Evolutionary conservation across 2,329 filamentous ascomycete genomes (phyloP).

Genomic region (Fusarium clavum): DNA sequence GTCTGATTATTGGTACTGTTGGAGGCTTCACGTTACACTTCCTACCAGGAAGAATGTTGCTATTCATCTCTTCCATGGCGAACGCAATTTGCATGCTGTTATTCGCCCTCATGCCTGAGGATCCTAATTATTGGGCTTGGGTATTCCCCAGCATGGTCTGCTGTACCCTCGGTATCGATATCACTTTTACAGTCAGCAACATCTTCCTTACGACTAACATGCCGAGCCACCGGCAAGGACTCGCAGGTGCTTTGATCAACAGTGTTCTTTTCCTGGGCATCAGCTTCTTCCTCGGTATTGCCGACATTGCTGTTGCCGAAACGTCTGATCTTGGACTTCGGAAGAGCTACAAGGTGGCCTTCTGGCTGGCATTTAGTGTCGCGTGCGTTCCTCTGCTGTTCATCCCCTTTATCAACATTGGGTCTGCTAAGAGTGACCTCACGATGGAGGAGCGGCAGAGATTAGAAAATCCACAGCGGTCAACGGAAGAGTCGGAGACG

Average conservation of each 20-base stretch:
- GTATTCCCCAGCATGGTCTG: constrained; percentile 71
- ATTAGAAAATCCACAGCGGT: constrained; percentile 30
- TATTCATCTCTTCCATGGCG: constrained; percentile 63
- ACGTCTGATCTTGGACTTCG: constrained; percentile 53
- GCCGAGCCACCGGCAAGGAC: constrained; percentile 68
- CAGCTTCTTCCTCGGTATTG: constrained; percentile 71
- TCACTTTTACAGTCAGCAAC: constrained; percentile 74
- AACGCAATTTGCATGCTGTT: constrained; percentile 64
- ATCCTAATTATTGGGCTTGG: constrained; percentile 71
- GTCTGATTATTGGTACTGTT: constrained; percentile 65
- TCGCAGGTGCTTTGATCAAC: constrained; percentile 74
- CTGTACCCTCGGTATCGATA: constrained; percentile 72
- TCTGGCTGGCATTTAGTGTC: constrained; percentile 44
- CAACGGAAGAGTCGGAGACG: constrained; percentile 15
- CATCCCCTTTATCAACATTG: constrained; percentile 41
- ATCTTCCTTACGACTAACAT: constrained; percentile 75
- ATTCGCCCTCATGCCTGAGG: constrained; percentile 66
- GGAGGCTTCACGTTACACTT: constrained; percentile 68
- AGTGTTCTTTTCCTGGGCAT: constrained; percentile 71
- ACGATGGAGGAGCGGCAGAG: constrained; percentile 43
- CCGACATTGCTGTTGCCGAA: constrained; percentile 65
- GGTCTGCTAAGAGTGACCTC: constrained; percentile 45
- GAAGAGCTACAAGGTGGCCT: constrained; percentile 45
- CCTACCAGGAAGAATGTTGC: constrained; percentile 64
- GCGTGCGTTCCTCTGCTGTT: constrained; percentile 37